These are phyloP conservation scores for Niebla homalea DNA, from an alignment of 495 filamentous ascomycete genomes.

Conservation along the genomic window DNA sequence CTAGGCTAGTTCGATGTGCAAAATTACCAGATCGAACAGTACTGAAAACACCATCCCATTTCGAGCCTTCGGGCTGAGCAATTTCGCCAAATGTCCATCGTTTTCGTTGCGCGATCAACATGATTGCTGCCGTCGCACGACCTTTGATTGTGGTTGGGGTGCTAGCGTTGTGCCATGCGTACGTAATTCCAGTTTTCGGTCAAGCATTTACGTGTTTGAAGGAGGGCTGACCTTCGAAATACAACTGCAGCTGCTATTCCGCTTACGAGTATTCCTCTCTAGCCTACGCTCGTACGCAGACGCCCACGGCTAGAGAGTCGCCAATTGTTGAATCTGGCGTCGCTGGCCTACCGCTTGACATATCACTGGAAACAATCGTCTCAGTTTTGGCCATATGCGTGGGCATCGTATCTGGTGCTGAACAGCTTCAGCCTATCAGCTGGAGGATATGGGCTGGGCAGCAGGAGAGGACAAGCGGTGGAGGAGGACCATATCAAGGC, in stretches of 20 bases:
- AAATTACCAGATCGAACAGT: too few species aligned
- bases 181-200: slow-evolving; percentile 21
- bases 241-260: slow-evolving; percentile 58
- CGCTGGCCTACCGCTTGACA: slow-evolving; percentile 48
- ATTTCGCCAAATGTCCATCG: too few species aligned
- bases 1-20: too few species aligned
- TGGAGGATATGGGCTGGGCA: slow-evolving; percentile 77
- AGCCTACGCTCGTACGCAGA: slow-evolving; percentile 39
- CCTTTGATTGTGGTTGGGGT: slow-evolving; percentile 47
- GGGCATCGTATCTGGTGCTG: slow-evolving; percentile 57
- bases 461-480: slow-evolving; percentile 50
- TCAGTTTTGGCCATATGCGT: slow-evolving; percentile 52
- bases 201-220: background rate
- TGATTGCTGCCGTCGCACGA: slow-evolving; percentile 7
- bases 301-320: slow-evolving; percentile 17
- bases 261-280: slow-evolving; percentile 71
- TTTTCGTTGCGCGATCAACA: background rate
- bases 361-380: slow-evolving; percentile 50
- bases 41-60: too few species aligned
- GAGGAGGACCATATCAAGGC: slow-evolving; percentile 35
- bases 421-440: slow-evolving; percentile 59
- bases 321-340: background rate
- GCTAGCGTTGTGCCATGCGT: slow-evolving; percentile 61
- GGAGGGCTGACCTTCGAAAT: background rate
- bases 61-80: too few species aligned